Evolutionary conservation across 2,329 filamentous ascomycete genomes (phyloP).

Genomic region (Monilinia fructigena): DNA sequence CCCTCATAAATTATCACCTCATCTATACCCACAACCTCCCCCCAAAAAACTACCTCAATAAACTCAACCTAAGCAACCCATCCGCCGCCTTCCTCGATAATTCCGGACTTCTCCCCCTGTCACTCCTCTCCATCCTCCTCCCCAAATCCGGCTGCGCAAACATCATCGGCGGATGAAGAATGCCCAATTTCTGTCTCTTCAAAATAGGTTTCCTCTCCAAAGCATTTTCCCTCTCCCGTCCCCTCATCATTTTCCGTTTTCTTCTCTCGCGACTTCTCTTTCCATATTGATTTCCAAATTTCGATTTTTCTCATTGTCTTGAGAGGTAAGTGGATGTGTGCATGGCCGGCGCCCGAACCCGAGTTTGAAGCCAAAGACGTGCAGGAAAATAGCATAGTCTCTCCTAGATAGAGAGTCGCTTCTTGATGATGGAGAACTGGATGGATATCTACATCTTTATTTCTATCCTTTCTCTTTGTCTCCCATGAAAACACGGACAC

Average conservation of each 20-base stretch:
- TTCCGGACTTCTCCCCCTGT: conserved; percentile 25
- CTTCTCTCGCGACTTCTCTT: neutral
- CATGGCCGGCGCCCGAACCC: neutral
- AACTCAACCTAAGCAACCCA: conserved; percentile 47
- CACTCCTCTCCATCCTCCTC: conserved; percentile 17
- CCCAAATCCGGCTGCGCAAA: neutral
- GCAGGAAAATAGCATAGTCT: conserved; percentile 2
- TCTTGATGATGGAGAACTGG: conserved; percentile 4
- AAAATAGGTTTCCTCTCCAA: neutral
- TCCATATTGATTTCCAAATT: neutral
- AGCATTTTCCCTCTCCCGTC: neutral
- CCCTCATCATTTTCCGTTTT: neutral
- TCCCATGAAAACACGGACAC: neutral
- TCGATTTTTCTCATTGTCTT: neutral
- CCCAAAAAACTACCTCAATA: neutral
- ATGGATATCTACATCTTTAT: neutral
- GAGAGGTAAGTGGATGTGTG: neutral
- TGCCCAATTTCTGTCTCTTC: neutral
- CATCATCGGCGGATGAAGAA: neutral
- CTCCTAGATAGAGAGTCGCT: conserved; percentile 10
- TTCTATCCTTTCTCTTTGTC: neutral
- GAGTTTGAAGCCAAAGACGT: neutral
- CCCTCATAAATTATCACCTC: too few relatives aligned
- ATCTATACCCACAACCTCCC: neutral
- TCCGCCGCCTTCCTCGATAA: conserved; percentile 51